These are phyloP conservation scores for Poa pratensis DNA, from an alignment of 176 grass and related monocot genomes.

Conservation along the genomic window DNA sequence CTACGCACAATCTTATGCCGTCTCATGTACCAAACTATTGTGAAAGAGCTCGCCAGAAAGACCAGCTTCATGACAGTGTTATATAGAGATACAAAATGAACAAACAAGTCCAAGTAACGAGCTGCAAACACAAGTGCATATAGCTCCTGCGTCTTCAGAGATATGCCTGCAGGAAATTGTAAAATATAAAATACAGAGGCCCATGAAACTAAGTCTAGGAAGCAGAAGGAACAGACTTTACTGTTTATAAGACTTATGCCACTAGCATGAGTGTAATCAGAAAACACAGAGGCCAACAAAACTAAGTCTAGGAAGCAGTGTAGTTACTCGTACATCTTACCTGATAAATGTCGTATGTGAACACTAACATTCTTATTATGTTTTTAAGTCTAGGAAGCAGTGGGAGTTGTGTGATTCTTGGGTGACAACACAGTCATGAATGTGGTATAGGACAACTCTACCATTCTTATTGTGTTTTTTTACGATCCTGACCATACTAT, in stretches of 20 bases:
- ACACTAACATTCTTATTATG: background rate
- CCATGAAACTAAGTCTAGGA: background rate
- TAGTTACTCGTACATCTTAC: background rate
- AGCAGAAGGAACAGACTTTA: background rate
- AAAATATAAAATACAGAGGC: background rate
- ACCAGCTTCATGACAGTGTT: slow-evolving; percentile 95
- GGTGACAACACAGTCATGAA: background rate
- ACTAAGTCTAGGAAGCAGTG: background rate
- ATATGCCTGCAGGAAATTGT: slow-evolving; percentile 65
- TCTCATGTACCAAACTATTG: slow-evolving; percentile 96
- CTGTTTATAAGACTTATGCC: background rate
- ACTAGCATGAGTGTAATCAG: background rate
- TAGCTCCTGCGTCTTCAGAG: slow-evolving; percentile 94
- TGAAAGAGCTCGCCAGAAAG: slow-evolving; percentile 92
- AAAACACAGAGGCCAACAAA: background rate
- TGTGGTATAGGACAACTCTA: background rate
- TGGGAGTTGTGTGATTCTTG: background rate
- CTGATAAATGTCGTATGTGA: background rate
- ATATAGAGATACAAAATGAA: slow-evolving; percentile 73
- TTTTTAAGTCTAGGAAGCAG: background rate
- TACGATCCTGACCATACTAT: background rate
- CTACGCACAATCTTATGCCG: slow-evolving; percentile 87
- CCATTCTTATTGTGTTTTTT: background rate
- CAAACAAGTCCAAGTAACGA: slow-evolving; percentile 89
- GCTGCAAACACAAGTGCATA: slow-evolving; percentile 94